Base-by-base conservation (phyloP, 306 rosid genomes). In the Lotus japonicus region DNA sequence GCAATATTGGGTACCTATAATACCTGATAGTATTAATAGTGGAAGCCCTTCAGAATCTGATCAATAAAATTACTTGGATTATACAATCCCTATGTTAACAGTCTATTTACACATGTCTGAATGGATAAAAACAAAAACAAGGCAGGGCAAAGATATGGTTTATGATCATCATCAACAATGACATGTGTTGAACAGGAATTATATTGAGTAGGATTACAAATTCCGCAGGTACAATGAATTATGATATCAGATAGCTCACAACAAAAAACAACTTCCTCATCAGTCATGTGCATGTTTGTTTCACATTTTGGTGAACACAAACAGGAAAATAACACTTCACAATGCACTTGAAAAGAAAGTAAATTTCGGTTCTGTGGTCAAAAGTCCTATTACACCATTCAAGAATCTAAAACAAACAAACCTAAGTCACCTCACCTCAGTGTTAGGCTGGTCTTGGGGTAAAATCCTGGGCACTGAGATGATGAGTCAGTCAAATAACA, bases 181-280 rank as follows among this genome's bases (percentile, higher is more conserved):
- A 70, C 39, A 62, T n/a, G 61, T 41, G 46, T 55, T 0, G 17
- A 54, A 18, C 58, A 62, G 8, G 7, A 65, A 51, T 26, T 46
- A 48, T 21, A 58, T 57, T 31, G 66, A 58, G 36, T 53, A 60
- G 51, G 70, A 69, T 33, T 18, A 26, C 7, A 58, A 63, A 69
- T 58, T 68, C 42, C 63, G 16, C 11, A 49, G 56, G 73, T 58
- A 81, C 76, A 76, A 65, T 68, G 82, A 77, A 64, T 23, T 11
- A 28, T 43, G 55, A 41, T 18, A 43, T 50, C 65, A 67, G 43
- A 46, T 60, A 44, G 49, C 58, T 73, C 58, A 64, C 67, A 69
- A 50, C 28, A 73, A 68, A 73, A 68, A 55, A 64, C 52, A 68
- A 68, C 36, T 73, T 64, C 54, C 64, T 64, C 71, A 14, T 58